Evolutionary conservation across 139 green algal species (phyloP), one percentile per base, ranked within the genome.

Genomic region (Gonium pectorale): DNA sequence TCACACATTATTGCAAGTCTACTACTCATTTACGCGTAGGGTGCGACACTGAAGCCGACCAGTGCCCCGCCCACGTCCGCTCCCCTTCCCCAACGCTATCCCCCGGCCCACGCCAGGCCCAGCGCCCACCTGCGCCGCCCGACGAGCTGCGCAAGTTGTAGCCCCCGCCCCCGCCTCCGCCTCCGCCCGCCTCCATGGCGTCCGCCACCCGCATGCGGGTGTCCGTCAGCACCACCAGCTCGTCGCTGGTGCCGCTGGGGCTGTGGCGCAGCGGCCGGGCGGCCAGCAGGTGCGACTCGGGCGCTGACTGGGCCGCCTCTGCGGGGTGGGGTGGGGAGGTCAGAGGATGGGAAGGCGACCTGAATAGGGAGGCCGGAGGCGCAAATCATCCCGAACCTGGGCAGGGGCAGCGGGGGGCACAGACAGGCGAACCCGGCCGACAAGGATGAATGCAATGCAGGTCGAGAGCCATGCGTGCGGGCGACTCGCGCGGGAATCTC

Each of bases 181-280:
- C 22, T 21, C 74, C 74, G 1, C 74, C 74, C 56, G 74, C 74
- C 17, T 81, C 74, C 59, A 81, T 26, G 29, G 74, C 74, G 38
- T 90, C 86, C 38, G 73, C 73, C 60, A 90, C 59, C 24, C 79
- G 31, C 51, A 37, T 67, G 33, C 68, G 74, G 43, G 27, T 22
- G 59, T 86, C 63, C 27, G 46, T 51, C 38, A 87, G 60, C 33
- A 90, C 27, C 63, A 80, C 79, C 71, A 78, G 3, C 62, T 87
- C 72, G 46, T 87, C 72, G 41, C 37, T 63, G 26, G 46, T 4
- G 56, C 27, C 19, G 74, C 2, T 33, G 74, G 74, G 46, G 31
- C 11, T 41, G 56, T 24, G 1, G 27, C 77, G 77, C 77, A 83
- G 77, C 15, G 77, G 60, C 31, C 77, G 77, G 37, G 60, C 77